These are phyloP conservation scores for Hordeum vulgare DNA, from an alignment of 176 grass and related monocot genomes.

Conservation along the genomic window DNA sequence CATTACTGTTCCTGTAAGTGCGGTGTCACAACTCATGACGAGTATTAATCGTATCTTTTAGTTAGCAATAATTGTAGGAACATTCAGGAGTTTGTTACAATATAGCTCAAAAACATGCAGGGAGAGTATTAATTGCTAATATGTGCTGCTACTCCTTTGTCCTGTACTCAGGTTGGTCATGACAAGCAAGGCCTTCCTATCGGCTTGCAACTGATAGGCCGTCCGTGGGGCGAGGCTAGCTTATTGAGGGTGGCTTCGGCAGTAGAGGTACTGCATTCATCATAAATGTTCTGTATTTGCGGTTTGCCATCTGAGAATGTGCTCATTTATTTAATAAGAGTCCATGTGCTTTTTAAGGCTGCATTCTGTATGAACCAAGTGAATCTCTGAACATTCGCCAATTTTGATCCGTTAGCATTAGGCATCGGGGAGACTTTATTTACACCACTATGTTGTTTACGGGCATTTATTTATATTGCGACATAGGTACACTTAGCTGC, in stretches of 20 bases:
- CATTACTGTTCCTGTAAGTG: constrained; percentile 89
- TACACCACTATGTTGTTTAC: neutral
- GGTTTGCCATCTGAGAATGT: neutral
- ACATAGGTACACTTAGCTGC: neutral
- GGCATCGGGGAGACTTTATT: neutral
- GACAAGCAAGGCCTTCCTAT: constrained; percentile 90
- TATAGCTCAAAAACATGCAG: neutral
- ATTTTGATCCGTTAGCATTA: neutral
- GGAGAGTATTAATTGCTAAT: neutral
- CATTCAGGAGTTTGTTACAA: neutral
- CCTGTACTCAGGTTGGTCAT: constrained; percentile 66
- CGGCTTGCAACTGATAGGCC: constrained; percentile 90
- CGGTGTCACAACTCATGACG: neutral
- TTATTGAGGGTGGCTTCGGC: constrained; percentile 85
- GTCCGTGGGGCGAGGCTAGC: constrained; percentile 92
- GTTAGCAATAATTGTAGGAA: neutral
- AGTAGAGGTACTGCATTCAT: constrained; percentile 56
- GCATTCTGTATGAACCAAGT: neutral
- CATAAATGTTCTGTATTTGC: neutral
- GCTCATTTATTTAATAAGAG: neutral
- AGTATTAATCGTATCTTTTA: neutral
- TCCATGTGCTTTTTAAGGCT: neutral
- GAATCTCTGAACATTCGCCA: neutral
- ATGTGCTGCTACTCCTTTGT: neutral
- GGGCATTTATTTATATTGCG: neutral